Evolutionary conservation across 345 rosid species (phyloP).

Genomic region (Salix viminalis): DNA sequence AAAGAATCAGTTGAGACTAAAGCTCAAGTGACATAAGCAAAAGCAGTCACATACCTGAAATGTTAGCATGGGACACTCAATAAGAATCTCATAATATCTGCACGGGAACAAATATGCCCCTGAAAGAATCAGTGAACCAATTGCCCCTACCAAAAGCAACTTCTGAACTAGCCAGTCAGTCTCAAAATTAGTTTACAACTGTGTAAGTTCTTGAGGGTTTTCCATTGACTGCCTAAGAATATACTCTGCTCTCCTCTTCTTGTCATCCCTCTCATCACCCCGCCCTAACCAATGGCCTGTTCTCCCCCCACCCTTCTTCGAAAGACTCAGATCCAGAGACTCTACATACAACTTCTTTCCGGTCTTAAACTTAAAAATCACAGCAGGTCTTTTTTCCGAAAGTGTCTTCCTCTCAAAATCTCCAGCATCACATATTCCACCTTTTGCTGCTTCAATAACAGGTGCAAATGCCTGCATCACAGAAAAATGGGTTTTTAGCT

Average conservation of each 20-base stretch:
- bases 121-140: neutral
- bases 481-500: constrained; percentile 42
- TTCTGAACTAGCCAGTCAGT: constrained; percentile 21
- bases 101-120: constrained; percentile 7
- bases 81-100: constrained; percentile 12
- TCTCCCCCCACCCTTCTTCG: constrained; percentile 47
- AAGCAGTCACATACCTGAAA: constrained; percentile 30
- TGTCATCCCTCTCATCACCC: constrained; percentile 91
- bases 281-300: constrained; percentile 37
- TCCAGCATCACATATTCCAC: constrained; percentile 38
- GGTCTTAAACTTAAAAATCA: constrained; percentile 52
- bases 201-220: constrained; percentile 81
- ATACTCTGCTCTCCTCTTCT: constrained; percentile 89
- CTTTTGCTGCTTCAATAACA: constrained; percentile 67
- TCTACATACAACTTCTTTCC: constrained; percentile 65
- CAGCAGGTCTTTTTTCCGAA: constrained; percentile 49
- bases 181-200: constrained; percentile 43
- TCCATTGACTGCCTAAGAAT: constrained; percentile 82
- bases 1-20: constrained; percentile 26
- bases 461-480: constrained; percentile 78
- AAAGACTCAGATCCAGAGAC: constrained; percentile 54
- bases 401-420: constrained; percentile 42
- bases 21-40: constrained; percentile 15
- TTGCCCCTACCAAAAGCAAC: constrained; percentile 16
- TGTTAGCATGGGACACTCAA: constrained; percentile 16